Base-by-base conservation (phyloP, 1,284 basidiomycete species). In the Ceratobasidium sp. region DNA sequence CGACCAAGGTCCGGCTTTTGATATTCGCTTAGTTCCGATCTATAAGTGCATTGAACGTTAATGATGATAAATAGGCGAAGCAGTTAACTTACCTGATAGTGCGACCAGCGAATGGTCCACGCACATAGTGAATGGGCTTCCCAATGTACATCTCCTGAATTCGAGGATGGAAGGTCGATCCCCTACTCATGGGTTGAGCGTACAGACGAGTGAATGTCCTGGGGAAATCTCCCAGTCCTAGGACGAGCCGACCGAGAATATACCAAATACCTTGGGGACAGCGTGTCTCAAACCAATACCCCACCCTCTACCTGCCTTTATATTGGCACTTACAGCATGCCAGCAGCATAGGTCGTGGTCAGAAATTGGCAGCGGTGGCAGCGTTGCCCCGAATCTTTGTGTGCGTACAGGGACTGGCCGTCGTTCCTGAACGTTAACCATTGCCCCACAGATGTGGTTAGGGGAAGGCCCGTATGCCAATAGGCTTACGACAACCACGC, bases 1-100 rank as follows among this genome's bases (percentile, higher is more conserved):
- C 77, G 48, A 19, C 77, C 77, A 24, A 77, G 59, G 68, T 77
- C 77, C 22, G 77, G 77, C 46, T 77, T 77, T 43, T 77, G 77
- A 48, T 75, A 77, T 37, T 76, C 77, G 37, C 73, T 31, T 27
- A 77, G 76, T 37, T 75, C 68, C 7, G 74, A 74, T 54, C 77
- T 77, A 56, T 14, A 9, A 37, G n/a, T 1, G 19, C 9, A 9
- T 13, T 1, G 7, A 3, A 34, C n/a, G n/a, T 61, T 16, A 31
- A 22, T 19, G 19, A 43, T 24, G 13, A 73, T 27, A 29, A 22
- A 48, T 19, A 29, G 14, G 34, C 22, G 59, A 41, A 19, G 41
- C n/a, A 46, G 3, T 19, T 13, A n/a, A 46, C 22, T 2, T 34
- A 65, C 63, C 61, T 65, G 19, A 77, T 74, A 27, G 59, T 74